These are phyloP conservation scores for Sphagnum tenellum DNA, from an alignment of 225 moss, liverwort and hornwort genomes.

Conservation along the genomic window DNA sequence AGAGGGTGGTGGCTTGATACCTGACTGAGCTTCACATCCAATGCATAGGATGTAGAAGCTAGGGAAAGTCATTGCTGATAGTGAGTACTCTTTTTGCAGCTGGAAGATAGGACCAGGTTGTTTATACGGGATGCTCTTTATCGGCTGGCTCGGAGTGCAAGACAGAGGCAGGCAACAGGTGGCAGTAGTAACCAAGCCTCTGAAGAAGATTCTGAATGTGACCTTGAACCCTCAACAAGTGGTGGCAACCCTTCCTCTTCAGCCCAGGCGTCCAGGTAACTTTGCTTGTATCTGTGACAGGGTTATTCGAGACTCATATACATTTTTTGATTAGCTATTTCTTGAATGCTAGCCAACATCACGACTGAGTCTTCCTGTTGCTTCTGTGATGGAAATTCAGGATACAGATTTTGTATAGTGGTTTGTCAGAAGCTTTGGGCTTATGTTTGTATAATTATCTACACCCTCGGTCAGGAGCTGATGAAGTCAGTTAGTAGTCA, in stretches of 20 bases:
- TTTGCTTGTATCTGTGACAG: background rate
- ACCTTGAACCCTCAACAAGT: constrained; percentile 72
- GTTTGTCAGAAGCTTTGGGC: background rate
- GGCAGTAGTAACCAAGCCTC: constrained; percentile 45
- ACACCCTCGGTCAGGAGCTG: too few species aligned
- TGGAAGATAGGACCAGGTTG: constrained; percentile 69
- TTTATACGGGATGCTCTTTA: constrained; percentile 84
- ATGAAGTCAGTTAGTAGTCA: too few species aligned
- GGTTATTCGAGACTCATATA: background rate
- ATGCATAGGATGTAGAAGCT: background rate
- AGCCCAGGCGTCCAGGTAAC: constrained; percentile 68
- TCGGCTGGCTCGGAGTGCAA: constrained; percentile 88
- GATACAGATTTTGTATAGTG: background rate
- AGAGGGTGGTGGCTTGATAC: background rate
- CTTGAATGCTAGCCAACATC: background rate
- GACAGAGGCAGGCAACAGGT: constrained; percentile 63
- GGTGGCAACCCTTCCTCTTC: constrained; percentile 76
- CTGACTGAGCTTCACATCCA: background rate
- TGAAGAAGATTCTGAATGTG: constrained; percentile 56
- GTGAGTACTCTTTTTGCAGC: constrained; percentile 23
- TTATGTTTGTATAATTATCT: background rate
- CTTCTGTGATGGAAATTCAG: background rate
- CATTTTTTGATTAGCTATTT: background rate
- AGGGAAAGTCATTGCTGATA: background rate
- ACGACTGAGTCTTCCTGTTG: too few species aligned